Evolutionary conservation across 225 moss, liverwort and hornwort species (phyloP).

Genomic region (Bryum argenteum): DNA sequence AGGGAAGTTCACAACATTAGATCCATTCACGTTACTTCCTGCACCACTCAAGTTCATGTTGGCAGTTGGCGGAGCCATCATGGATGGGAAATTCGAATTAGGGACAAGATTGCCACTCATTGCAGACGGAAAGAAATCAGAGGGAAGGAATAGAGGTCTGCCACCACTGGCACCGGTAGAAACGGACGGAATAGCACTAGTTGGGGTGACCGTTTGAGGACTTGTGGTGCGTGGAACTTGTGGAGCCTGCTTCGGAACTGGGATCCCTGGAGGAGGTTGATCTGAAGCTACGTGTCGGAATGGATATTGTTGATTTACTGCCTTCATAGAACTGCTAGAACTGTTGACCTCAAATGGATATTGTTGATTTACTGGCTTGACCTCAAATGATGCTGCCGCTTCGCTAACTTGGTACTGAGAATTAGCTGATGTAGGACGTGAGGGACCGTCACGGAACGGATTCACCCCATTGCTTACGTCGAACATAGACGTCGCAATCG

Average conservation of each 20-base stretch:
- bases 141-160: slow-evolving; percentile 46
- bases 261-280: slow-evolving; percentile 48
- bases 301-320: slow-evolving; percentile 33
- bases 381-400: slow-evolving; percentile 30
- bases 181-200: slow-evolving; percentile 15
- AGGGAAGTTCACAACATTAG: slow-evolving; percentile 19
- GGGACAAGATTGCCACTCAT: slow-evolving; percentile 37
- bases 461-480: slow-evolving; percentile 28
- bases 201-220: slow-evolving; percentile 26
- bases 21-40: slow-evolving; percentile 27
- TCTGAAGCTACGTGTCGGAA: slow-evolving; percentile 40
- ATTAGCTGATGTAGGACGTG: slow-evolving; percentile 30
- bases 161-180: slow-evolving; percentile 31
- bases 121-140: slow-evolving; percentile 47
- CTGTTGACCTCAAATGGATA: slow-evolving; percentile 31
- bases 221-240: slow-evolving; percentile 28
- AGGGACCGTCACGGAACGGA: slow-evolving; percentile 33
- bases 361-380: slow-evolving; percentile 33
- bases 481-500: slow-evolving; percentile 24
- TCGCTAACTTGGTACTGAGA: slow-evolving; percentile 39
- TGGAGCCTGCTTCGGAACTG: slow-evolving; percentile 35
- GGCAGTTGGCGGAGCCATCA: slow-evolving; percentile 9
- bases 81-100: slow-evolving; percentile 27
- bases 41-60: not conserved
- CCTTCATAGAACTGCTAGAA: slow-evolving; percentile 29